A percentile compares a stretch with the other conserved stretches of the same genome.
phyloP scores from a whole-genome alignment of 2,329 filamentous ascomycete genomes.

The Incumbomyces lentus region DNA sequence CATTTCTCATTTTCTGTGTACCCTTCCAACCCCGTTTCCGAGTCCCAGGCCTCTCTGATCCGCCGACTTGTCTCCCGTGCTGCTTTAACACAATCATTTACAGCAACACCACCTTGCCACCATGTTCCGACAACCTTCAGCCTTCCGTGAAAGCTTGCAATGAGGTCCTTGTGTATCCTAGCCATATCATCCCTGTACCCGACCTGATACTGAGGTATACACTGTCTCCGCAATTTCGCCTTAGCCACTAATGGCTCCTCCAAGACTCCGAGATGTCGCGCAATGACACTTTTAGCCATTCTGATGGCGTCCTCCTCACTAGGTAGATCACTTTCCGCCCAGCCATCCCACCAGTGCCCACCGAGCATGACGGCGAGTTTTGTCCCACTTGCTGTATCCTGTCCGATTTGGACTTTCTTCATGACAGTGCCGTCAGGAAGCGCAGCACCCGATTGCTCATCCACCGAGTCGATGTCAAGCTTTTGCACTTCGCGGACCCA shows the following conservation, averaged over 20 bases:
- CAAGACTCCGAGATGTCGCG: constrained; percentile 63
- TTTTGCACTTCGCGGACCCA: neutral
- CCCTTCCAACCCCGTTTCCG: constrained; percentile 14
- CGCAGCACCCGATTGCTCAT: neutral
- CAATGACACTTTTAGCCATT: constrained; percentile 61
- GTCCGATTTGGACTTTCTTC: constrained; percentile 27
- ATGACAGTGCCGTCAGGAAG: neutral
- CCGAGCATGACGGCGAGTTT: constrained; percentile 93
- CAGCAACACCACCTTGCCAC: constrained; percentile 41
- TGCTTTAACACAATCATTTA: constrained; percentile 47
- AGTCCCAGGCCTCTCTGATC: constrained; percentile 18
- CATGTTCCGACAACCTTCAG: constrained; percentile 51
- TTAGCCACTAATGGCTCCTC: constrained; percentile 51
- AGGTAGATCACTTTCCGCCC: constrained; percentile 45
- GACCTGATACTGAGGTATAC: constrained; percentile 83
- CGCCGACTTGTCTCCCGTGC: constrained; percentile 42
- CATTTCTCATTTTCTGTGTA: constrained; percentile 12
- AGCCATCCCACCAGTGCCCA: constrained; percentile 78
- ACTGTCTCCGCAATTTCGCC: constrained; percentile 55
- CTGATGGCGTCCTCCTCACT: constrained; percentile 53
- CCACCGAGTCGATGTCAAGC: neutral
- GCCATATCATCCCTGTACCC: constrained; percentile 60
- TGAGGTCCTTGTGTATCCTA: constrained; percentile 45
- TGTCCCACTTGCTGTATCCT: constrained; percentile 54
- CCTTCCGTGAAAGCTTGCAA: constrained; percentile 47